Percentiles rank a stretch among this genome's conserved stretches.
Conservation (phyloP, 2,329 filamentous ascomycete genomes). For the Pseudogymnoascus sp. region DNA sequence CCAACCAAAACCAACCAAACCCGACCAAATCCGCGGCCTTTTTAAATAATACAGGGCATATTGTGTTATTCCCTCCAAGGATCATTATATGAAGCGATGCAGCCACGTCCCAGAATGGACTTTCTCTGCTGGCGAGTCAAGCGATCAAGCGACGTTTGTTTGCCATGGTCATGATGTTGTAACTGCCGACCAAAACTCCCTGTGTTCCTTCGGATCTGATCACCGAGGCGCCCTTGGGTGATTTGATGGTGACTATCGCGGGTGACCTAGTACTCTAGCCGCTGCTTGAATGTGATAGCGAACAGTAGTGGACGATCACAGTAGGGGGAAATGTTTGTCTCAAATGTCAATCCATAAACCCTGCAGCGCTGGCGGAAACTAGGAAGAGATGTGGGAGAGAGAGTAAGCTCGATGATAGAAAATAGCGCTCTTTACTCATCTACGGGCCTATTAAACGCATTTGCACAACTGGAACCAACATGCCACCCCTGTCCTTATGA, state of each 20-base stretch:
- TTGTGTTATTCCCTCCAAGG: background rate
- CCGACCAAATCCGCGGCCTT: background rate
- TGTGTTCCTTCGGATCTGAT: background rate
- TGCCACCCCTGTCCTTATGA: background rate
- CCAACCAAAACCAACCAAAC: background rate
- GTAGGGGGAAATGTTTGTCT: background rate
- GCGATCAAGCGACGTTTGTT: background rate
- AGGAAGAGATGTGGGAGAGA: background rate
- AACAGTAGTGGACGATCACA: background rate
- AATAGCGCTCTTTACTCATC: background rate
- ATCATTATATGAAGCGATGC: slow-evolving; percentile 5
- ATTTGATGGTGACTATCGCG: background rate
- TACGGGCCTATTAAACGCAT: background rate
- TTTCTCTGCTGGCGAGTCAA: background rate
- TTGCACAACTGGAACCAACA: slow-evolving; percentile 1
- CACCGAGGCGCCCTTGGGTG: background rate
- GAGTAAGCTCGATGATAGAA: background rate
- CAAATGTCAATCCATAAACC: background rate
- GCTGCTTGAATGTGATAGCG: background rate
- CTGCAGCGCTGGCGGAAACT: background rate
- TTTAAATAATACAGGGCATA: slow-evolving; percentile 1
- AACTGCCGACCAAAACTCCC: background rate
- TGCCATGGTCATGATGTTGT: background rate
- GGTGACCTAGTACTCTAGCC: background rate
- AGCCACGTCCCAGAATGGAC: slow-evolving; percentile 2